Evolutionary conservation across 2,329 filamentous ascomycete genomes (phyloP).

Genomic region (Hyphodiscus sp.): DNA sequence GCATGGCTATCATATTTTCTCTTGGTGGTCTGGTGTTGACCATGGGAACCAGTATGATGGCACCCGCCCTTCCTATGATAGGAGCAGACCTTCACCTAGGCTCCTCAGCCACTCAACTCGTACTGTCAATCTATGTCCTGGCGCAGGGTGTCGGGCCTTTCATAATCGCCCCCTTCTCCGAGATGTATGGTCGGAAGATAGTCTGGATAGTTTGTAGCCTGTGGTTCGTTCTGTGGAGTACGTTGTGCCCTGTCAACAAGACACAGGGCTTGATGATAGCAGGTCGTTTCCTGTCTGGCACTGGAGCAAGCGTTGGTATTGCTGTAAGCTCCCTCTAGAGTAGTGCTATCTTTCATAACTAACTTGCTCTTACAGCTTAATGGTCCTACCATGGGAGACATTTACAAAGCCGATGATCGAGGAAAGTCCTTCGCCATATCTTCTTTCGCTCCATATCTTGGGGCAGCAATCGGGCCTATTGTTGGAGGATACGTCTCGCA

Average conservation of each 20-base stretch:
- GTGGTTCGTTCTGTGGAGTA: constrained; percentile 46
- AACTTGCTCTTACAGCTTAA: constrained; percentile 27
- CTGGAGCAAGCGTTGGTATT: constrained; percentile 39
- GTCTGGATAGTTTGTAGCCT: constrained; percentile 37
- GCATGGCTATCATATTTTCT: constrained; percentile 39
- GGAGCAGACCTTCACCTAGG: constrained; percentile 42
- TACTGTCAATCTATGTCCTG: constrained; percentile 36
- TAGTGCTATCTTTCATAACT: constrained; percentile 1
- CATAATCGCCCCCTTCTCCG: constrained; percentile 40
- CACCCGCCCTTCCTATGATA: constrained; percentile 42
- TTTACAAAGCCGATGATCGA: constrained; percentile 30
- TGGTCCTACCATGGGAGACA: constrained; percentile 36
- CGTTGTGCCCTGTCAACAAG: constrained; percentile 40
- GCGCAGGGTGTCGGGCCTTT: constrained; percentile 45
- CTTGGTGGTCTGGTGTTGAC: constrained; percentile 42
- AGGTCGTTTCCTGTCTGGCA: constrained; percentile 38
- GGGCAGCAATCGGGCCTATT: constrained; percentile 32
- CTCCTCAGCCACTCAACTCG: constrained; percentile 36
- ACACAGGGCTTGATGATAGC: constrained; percentile 36
- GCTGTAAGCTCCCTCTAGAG: constrained; percentile 32
- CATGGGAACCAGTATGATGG: constrained; percentile 45
- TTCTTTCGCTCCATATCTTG: constrained; percentile 36
- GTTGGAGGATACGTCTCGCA: constrained; percentile 42
- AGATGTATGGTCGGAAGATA: constrained; percentile 37
- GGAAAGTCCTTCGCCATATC: constrained; percentile 33